Conservation (phyloP, 352 stramenopile genomes). For the Labyrinthula sp. region DNA sequence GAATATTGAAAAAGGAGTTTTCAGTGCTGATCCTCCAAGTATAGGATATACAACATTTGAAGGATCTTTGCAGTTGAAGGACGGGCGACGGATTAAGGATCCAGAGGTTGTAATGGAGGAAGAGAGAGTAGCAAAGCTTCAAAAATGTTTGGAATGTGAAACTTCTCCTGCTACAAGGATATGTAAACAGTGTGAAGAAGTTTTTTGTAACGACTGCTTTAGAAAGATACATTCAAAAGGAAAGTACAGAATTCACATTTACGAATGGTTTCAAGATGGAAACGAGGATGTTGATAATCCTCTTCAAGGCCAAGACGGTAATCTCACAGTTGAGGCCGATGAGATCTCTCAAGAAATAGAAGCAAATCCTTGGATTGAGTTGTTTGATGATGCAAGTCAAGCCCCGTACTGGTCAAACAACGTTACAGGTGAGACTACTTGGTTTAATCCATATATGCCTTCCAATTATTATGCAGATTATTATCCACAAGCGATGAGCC, state of each 20-base stretch:
- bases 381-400: conserved; percentile 21
- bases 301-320: not conserved
- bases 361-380: conserved; percentile 9
- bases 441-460: conserved; percentile 6
- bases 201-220: conserved; percentile 23
- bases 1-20: conserved; percentile 9
- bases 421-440: conserved; percentile 4
- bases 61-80: conserved; percentile 12
- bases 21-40: conserved; percentile 6
- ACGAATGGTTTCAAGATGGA: conserved; percentile 26
- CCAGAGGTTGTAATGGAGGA: conserved; percentile 11
- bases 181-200: conserved; percentile 23
- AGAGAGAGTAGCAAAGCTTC: conserved; percentile 9
- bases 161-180: not conserved
- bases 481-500: too few relatives aligned
- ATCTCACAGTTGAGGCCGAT: not conserved
- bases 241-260: conserved; percentile 6
- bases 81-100: conserved; percentile 19
- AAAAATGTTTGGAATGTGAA: conserved; percentile 24
- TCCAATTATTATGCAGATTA: too few relatives aligned
- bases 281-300: too few relatives aligned
- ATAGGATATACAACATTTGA: conserved; percentile 21
- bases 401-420: conserved; percentile 23
- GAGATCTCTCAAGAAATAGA: not conserved
- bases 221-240: conserved; percentile 21